These are phyloP conservation scores for Colletotrichum trifolii DNA, from an alignment of 2,329 filamentous ascomycete genomes.

Conservation along the genomic window DNA sequence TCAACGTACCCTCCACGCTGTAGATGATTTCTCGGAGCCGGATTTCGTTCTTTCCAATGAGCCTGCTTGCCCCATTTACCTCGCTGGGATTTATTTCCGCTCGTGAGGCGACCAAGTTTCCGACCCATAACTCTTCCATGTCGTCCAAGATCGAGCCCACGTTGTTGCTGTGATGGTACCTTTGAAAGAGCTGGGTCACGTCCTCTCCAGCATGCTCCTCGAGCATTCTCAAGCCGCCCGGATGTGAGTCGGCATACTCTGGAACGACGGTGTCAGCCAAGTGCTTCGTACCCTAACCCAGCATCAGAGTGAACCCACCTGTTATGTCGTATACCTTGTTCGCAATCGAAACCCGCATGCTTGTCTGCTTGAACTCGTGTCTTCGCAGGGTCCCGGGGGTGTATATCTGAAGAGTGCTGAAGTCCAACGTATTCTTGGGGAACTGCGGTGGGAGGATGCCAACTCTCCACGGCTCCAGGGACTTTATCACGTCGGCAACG, in stretches of 20 bases:
- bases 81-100: background rate
- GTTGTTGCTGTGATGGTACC: slow-evolving; percentile 4
- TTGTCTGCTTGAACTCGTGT: slow-evolving; percentile 19
- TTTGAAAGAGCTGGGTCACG: slow-evolving; percentile 26
- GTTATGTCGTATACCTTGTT: slow-evolving; percentile 36
- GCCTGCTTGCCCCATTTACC: background rate
- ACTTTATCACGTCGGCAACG: background rate
- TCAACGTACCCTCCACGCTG: slow-evolving; percentile 2
- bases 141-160: slow-evolving; percentile 1
- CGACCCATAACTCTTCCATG: slow-evolving; percentile 17
- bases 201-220: slow-evolving; percentile 24
- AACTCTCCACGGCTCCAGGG: slow-evolving; percentile 1
- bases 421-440: background rate
- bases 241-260: slow-evolving; percentile 35
- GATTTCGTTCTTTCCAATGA: slow-evolving; percentile 18
- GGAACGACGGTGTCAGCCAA: background rate
- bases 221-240: slow-evolving; percentile 23
- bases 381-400: slow-evolving; percentile 3
- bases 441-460: slow-evolving; percentile 4
- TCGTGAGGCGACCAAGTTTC: slow-evolving; percentile 7
- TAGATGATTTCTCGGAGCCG: slow-evolving; percentile 7
- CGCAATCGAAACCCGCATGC: slow-evolving; percentile 25
- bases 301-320: background rate
- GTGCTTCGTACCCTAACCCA: rapidly evolving
- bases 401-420: background rate